phyloP scores from a whole-genome alignment of 352 stramenopile genomes.

The Globisporangium barbulae region DNA sequence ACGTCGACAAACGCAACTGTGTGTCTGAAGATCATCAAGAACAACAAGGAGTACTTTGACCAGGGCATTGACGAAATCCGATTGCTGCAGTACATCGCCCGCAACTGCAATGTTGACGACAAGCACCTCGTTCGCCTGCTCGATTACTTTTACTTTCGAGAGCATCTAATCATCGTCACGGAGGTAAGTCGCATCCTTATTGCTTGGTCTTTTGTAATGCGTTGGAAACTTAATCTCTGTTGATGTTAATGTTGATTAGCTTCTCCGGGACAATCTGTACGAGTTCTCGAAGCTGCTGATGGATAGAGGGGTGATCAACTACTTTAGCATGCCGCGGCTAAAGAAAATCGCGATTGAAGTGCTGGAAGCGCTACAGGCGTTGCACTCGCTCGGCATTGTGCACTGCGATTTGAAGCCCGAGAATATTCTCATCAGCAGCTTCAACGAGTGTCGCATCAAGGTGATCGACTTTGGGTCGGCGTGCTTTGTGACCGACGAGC shows the following conservation, averaged over 20 bases:
- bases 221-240: neutral
- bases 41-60: conserved; percentile 99
- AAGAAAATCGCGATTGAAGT: conserved; percentile 96
- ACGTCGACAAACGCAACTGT: conserved; percentile 74
- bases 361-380: conserved; percentile 83
- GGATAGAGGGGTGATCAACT: conserved; percentile 82
- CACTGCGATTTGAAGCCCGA: conserved; percentile 99
- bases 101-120: conserved; percentile 84
- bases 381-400: conserved; percentile 92
- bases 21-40: conserved; percentile 99
- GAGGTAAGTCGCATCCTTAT: conserved; percentile 66
- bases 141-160: conserved; percentile 94
- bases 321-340: conserved; percentile 93
- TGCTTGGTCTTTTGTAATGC: neutral
- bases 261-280: conserved; percentile 97
- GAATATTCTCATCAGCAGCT: conserved; percentile 92
- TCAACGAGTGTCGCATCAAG: conserved; percentile 91
- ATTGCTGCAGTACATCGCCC: conserved; percentile 66
- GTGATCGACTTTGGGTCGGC: conserved; percentile 99
- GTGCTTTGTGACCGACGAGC: conserved; percentile 93
- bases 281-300: conserved; percentile 92
- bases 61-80: conserved; percentile 89
- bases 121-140: conserved; percentile 93
- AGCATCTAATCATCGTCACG: conserved; percentile 96
- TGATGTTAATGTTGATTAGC: conserved; percentile 24